Percentiles rank a stretch among this genome's conserved stretches.
Evolutionary conservation across 225 moss, liverwort and hornwort genomes (phyloP).

Genomic region (Antitrichia curtipendula): DNA sequence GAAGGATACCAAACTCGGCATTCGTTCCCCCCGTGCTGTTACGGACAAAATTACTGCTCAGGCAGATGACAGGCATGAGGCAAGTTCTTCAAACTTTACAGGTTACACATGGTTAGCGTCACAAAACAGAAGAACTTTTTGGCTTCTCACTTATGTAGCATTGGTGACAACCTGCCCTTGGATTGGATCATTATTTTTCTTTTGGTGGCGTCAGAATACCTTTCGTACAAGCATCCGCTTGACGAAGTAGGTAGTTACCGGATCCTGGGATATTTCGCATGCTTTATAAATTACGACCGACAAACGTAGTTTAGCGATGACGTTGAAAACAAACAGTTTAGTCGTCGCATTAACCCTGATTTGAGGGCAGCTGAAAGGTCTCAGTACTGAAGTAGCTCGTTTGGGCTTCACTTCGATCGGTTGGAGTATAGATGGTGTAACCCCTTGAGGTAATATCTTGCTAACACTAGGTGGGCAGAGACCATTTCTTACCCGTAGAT

Average conservation of each 20-base stretch:
- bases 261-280: neutral
- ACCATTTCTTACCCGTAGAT: neutral
- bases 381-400: neutral
- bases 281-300: neutral
- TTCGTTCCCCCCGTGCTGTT: neutral
- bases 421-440: neutral
- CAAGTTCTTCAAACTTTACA: neutral
- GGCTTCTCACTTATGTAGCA: slow-evolving; percentile 71
- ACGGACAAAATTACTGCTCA: neutral
- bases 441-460: neutral
- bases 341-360: neutral
- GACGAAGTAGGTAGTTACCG: neutral
- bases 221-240: neutral
- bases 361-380: neutral
- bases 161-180: slow-evolving; percentile 67
- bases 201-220: slow-evolving; percentile 47
- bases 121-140: slow-evolving; percentile 51
- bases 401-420: neutral
- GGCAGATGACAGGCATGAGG: neutral
- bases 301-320: neutral
- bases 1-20: neutral
- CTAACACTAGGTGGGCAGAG: neutral
- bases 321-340: neutral
- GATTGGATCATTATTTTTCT: slow-evolving; percentile 56
- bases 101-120: slow-evolving; percentile 22